Evolutionary conservation across 345 rosid genomes (phyloP), one percentile per base, ranked within the genome.

Genomic region (Eucalyptus pauciflora): DNA sequence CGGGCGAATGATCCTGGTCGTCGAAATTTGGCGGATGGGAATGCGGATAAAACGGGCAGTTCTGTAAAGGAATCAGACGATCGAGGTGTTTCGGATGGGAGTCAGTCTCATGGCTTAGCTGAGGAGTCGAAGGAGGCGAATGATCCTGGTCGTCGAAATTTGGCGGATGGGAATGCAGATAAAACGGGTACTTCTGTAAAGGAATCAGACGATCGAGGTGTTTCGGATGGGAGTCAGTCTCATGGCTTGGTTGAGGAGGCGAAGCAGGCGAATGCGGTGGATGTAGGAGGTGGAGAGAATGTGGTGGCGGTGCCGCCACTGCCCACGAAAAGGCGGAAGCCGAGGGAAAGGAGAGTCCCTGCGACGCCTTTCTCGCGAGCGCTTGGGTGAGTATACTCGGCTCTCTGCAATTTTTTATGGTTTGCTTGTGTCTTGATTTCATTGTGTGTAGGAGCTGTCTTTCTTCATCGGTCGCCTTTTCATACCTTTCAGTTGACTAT

Each of bases 291-390:
- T 27, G 93, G 56, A 50, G 91, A 52, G 67, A 88, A 85, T 46
- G 86, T 16, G 80, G 25, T 52, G 83, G 50, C 91, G 51, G 37
- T 37, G n/a, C 90, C n/a, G 85, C 91, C 69, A 33, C 90, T 31
- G 81, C 87, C 90, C 64, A 86, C 87, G 90, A 94, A 95, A 94
- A 95, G 97, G 93, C 92, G 99, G 89, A 96, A 88, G 91, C 98
- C 94, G 8, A 95, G 99, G 94, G 99, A 96, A 90, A 90, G 96
- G 92, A 95, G 94, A 89, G 99, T 96, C 92, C 99, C 99, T 67
- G 92, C 99, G 51, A 98, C 99, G 8, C 98, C 99, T 7, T 93
- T 98, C 87, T 90, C 98, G 20, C 94, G 99, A 93, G 98, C 98
- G 52, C 87, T 95, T 87, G 99, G 99, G 99, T 97, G 89, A 93